Evolutionary conservation across 2,329 filamentous ascomycete genomes (phyloP).

Genomic region (Sarocladium oryzae): DNA sequence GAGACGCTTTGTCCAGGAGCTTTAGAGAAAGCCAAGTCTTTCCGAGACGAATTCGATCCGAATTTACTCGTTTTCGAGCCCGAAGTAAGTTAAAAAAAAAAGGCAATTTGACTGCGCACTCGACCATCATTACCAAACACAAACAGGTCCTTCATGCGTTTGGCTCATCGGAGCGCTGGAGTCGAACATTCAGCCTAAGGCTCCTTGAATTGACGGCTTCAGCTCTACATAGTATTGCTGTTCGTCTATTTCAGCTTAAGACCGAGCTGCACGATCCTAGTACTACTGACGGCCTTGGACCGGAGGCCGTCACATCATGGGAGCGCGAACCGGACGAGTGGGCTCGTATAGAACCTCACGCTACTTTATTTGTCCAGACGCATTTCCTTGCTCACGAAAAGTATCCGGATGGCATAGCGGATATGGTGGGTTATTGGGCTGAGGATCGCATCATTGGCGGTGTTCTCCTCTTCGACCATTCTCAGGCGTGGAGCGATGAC

Average conservation of each 20-base stretch:
- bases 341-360: neutral
- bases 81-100: neutral
- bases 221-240: neutral
- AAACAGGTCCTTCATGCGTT: neutral
- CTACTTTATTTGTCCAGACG: slow-evolving; percentile 1
- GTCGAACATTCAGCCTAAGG: neutral
- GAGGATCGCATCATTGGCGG: slow-evolving; percentile 6
- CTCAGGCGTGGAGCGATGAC: neutral
- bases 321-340: neutral
- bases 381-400: slow-evolving; percentile 1
- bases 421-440: slow-evolving; percentile 8
- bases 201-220: neutral
- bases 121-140: neutral
- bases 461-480: slow-evolving; percentile 1
- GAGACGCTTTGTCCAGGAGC: slow-evolving; percentile 15
- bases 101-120: neutral
- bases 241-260: neutral
- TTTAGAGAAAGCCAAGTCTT: slow-evolving; percentile 15
- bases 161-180: neutral
- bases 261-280: neutral
- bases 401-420: slow-evolving; percentile 3
- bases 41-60: neutral
- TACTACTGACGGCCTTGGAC: neutral
- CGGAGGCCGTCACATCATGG: neutral
- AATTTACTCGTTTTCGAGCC: neutral